Base-by-base conservation (phyloP, 176 grass and related monocot genomes). In the Lolium multiflorum region DNA sequence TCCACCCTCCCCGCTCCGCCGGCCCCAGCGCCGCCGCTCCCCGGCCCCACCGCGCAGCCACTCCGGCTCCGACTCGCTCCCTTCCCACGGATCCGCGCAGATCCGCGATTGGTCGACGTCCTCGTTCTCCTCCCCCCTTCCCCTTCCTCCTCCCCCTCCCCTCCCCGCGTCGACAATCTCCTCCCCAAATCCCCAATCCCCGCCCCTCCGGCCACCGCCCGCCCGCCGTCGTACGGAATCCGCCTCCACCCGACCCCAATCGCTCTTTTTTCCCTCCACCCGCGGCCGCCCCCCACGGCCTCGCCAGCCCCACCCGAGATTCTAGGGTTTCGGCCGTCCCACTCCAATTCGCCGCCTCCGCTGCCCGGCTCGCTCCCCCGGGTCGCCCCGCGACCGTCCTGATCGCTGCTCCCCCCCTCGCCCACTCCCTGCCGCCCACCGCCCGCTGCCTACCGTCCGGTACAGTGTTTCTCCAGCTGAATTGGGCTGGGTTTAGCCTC, bases 101-200 rank as follows among this genome's bases (percentile, higher is more conserved):
- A 91, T 91, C 90, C 77, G 82, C 86, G 82, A 91, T 88, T 91
- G 90, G 90, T 88, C 82, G 88, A 90, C 88, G 83, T 21, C 82
- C 61, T 55, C 81, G 41, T 20, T 72, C 20, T 48, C 81, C 35
- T 38, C 57, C 16, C 25, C 20, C 41, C 41, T 43, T 8, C 24
- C 69, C 65, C 70, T 12, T 7, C 82, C 3, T 61, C 71, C 62
- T n/a, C 17, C 46, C 21, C 41, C 11, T 41, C 83, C 57, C 85
- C 82, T 41, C 83, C 57, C 85, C 82, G 85, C 85, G 81, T 81
- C 43, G 85, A 82, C 68, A 79, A 87, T 59, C 74, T 73, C 77
- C 3, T 0, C 37, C 56, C 87, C 28, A 68, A 58, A 48, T 57
- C 6, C 82, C 22, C 49, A 17, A 75, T 28, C 14, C 82, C 82